Conservation (phyloP, 2,329 filamentous ascomycete species). For the Fusarium sp. region DNA sequence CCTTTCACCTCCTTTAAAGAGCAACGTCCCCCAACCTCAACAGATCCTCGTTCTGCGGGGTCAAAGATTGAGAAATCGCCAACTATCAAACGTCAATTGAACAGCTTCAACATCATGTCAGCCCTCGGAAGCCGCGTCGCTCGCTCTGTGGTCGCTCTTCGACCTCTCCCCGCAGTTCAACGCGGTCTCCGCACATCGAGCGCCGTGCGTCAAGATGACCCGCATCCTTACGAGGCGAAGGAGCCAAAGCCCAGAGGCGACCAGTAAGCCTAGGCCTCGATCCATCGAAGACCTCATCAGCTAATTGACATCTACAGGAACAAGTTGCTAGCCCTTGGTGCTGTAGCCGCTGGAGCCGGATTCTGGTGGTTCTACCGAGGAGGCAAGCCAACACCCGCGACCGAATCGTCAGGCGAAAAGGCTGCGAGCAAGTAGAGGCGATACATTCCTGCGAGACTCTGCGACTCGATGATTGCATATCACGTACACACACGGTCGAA, state of each 20-base stretch:
- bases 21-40: slow-evolving; percentile 8
- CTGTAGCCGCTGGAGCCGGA: slow-evolving; percentile 14
- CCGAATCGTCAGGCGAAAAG: slow-evolving; percentile 23
- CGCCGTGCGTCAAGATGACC: slow-evolving; percentile 17
- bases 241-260: slow-evolving; percentile 17
- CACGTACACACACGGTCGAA: neutral
- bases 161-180: slow-evolving; percentile 28
- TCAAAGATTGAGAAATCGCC: neutral
- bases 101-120: slow-evolving; percentile 12
- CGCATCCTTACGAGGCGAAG: slow-evolving; percentile 30
- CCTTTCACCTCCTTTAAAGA: slow-evolving; percentile 20
- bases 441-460: neutral
- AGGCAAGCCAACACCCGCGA: slow-evolving; percentile 17
- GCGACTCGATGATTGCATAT: neutral
- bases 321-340: slow-evolving; percentile 27
- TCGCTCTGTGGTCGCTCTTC: slow-evolving; percentile 17
- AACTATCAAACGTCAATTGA: neutral
- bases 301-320: slow-evolving; percentile 16
- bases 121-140: slow-evolving; percentile 12
- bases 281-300: too few relatives aligned
- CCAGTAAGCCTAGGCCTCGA: slow-evolving; percentile 4
- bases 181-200: slow-evolving; percentile 33
- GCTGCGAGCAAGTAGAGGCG: slow-evolving; percentile 22
- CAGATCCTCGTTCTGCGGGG: slow-evolving; percentile 14
- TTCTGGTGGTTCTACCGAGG: slow-evolving; percentile 34